Evolutionary conservation across 305 asterid species (phyloP).

Genomic region (Fraxinus ornus): DNA sequence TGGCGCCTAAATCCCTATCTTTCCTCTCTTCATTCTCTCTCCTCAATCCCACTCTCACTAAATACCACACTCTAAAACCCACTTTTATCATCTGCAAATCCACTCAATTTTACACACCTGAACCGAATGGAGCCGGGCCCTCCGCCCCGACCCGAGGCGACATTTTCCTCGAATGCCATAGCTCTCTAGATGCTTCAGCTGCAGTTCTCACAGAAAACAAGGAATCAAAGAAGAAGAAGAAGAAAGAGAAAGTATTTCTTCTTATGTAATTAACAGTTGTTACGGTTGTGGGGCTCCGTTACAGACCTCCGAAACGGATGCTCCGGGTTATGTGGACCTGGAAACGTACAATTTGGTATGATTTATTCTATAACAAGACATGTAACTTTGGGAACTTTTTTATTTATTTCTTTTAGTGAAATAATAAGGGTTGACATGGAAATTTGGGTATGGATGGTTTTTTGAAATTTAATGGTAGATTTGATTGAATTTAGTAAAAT

Average conservation of each 20-base stretch:
- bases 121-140: conserved; percentile 69
- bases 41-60: conserved; percentile 18
- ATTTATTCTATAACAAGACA: too few relatives aligned
- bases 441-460: not conserved
- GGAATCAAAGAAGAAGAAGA: conserved; percentile 42
- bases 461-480: not conserved
- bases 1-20: conserved; percentile 70
- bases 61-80: conserved; percentile 27
- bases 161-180: conserved; percentile 59
- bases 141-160: conserved; percentile 83
- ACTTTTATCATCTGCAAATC: conserved; percentile 47
- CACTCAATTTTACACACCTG: conserved; percentile 30
- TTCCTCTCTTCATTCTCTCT: conserved; percentile 37
- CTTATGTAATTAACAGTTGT: conserved; percentile 45
- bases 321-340: conserved; percentile 73
- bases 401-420: not conserved
- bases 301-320: conserved; percentile 64
- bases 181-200: conserved; percentile 44
- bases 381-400: not conserved
- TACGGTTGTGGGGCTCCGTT: conserved; percentile 94
- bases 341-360: conserved; percentile 73
- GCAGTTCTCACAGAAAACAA: conserved; percentile 29
- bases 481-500: not conserved
- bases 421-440: not conserved
- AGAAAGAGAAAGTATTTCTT: conserved; percentile 41